Percentiles rank a stretch among this genome's conserved stretches.
phyloP scores from a whole-genome alignment of 441 rosid genomes.

The Sinapis alba region DNA sequence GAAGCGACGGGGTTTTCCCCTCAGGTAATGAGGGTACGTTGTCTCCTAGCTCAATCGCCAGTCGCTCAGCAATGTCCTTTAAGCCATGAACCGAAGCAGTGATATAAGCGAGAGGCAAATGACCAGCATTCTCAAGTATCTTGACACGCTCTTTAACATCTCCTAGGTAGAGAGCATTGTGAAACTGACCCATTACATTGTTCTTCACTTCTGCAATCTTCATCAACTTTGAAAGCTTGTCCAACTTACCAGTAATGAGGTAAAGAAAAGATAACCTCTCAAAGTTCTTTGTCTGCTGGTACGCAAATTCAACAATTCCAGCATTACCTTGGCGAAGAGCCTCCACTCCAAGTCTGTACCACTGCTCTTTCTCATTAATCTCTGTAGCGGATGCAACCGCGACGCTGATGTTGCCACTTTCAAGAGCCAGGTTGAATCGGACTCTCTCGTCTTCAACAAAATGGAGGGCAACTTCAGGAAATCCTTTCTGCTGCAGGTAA shows the following conservation, averaged over 20 bases:
- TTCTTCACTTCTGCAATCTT: neutral
- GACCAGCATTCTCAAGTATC: conserved; percentile 7
- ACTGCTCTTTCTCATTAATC: conserved; percentile 90
- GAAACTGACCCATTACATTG: conserved; percentile 1
- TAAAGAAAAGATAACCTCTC: conserved; percentile 93
- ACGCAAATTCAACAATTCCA: conserved; percentile 87
- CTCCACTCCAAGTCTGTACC: conserved; percentile 92
- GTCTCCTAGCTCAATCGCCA: neutral
- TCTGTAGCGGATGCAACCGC: conserved; percentile 94
- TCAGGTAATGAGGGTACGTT: neutral
- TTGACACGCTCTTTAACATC: conserved; percentile 7
- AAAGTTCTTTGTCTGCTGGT: conserved; percentile 92
- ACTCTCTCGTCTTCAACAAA: conserved; percentile 93
- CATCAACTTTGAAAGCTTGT: conserved; percentile 2
- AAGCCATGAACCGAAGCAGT: conserved; percentile 8
- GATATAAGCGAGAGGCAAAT: conserved; percentile 1
- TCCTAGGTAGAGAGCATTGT: conserved; percentile 4
- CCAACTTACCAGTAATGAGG: conserved; percentile 45
- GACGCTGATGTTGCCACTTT: conserved; percentile 87
- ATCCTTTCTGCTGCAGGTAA: conserved; percentile 90
- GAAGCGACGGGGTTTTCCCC: neutral
- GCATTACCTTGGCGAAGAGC: conserved; percentile 96
- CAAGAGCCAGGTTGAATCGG: conserved; percentile 86
- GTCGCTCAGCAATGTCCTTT: conserved; percentile 2
- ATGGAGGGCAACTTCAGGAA: conserved; percentile 95